phyloP scores from a whole-genome alignment of 306 rosid genomes.

The Prunus persica region DNA sequence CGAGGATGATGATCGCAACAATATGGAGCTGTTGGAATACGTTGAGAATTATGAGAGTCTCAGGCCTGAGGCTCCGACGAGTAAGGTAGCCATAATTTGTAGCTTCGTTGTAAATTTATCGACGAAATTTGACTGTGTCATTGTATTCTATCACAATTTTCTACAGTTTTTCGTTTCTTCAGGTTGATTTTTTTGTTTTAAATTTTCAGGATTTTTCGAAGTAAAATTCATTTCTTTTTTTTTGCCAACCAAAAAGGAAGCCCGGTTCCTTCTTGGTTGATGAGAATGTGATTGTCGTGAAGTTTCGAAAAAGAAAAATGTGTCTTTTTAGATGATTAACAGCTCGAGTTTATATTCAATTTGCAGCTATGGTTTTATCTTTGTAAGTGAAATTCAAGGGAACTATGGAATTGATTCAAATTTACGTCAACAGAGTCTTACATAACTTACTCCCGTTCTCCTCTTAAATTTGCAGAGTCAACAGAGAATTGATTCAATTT shows the following conservation, averaged over 20 bases:
- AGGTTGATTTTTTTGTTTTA: neutral
- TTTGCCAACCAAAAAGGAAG: neutral
- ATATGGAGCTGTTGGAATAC: neutral
- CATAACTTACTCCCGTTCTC: neutral
- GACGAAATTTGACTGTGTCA: neutral
- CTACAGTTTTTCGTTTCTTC: too few species aligned
- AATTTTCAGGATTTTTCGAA: neutral
- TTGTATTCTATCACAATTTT: neutral
- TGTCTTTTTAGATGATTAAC: too few species aligned
- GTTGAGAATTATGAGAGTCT: constrained; percentile 9
- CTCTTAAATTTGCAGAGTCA: too few species aligned
- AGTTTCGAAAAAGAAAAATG: too few species aligned
- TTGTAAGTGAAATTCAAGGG: neutral
- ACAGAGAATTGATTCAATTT: neutral
- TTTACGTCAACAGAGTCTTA: neutral
- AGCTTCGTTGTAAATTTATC: neutral
- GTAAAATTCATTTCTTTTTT: neutral
- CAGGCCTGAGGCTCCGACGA: neutral
- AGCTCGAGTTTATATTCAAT: neutral
- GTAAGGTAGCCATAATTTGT: constrained; percentile 12
- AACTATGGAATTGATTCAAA: neutral
- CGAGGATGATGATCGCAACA: constrained; percentile 11
- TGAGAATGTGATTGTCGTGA: constrained; percentile 1
- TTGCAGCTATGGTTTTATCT: neutral
- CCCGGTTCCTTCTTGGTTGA: neutral